These are phyloP conservation scores for Dipteronia dyeriana DNA, from an alignment of 345 rosid genomes.

Conservation along the genomic window DNA sequence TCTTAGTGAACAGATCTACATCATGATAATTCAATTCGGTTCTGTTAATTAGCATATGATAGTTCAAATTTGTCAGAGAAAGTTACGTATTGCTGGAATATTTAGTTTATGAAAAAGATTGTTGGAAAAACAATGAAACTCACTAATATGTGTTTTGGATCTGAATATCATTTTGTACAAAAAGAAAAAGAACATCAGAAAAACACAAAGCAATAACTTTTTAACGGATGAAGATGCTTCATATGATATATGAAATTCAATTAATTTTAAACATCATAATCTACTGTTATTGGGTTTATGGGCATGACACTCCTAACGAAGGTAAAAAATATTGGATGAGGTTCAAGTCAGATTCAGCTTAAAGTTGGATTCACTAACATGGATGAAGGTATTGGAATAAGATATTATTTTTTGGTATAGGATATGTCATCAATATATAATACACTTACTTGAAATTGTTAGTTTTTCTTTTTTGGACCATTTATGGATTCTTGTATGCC, in stretches of 20 bases:
- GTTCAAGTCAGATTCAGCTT: not conserved
- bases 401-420: not conserved
- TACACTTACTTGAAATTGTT: not conserved
- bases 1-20: too few relatives aligned
- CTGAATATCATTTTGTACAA: too few relatives aligned
- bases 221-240: not conserved
- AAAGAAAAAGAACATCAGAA: too few relatives aligned
- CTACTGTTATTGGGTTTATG: not conserved
- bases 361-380: not conserved
- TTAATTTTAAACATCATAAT: not conserved
- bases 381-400: not conserved
- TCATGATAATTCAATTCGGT: not conserved
- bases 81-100: not conserved
- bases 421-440: not conserved
- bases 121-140: not conserved
- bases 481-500: constrained; percentile 9
- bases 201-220: not conserved
- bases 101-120: not conserved
- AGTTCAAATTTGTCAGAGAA: not conserved
- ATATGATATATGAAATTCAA: too few relatives aligned
- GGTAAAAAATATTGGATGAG: not conserved
- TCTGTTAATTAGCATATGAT: not conserved
- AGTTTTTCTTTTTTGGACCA: constrained; percentile 8
- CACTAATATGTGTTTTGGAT: too few relatives aligned
- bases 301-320: not conserved